These are phyloP conservation scores for Rosa multiflora DNA, from an alignment of 306 rosid species.

Conservation along the genomic window DNA sequence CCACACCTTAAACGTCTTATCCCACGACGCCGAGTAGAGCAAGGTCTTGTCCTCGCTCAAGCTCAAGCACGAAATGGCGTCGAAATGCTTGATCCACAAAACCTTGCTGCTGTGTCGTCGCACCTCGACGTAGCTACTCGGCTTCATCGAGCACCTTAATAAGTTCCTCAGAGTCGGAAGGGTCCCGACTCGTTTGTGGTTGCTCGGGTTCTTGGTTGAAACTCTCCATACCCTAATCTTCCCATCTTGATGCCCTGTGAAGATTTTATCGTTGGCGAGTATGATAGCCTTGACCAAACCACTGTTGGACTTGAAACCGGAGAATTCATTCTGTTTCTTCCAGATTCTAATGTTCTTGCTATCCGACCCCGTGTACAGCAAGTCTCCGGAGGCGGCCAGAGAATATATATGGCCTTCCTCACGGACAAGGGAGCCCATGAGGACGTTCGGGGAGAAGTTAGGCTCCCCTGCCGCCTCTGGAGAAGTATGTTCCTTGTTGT, in stretches of 20 bases:
- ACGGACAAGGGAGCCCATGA: conserved; percentile 74
- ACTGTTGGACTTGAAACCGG: conserved; percentile 67
- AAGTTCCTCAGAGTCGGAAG: conserved; percentile 63
- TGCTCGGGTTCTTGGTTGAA: conserved; percentile 31
- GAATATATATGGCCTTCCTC: conserved; percentile 95
- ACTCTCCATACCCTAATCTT: conserved; percentile 77
- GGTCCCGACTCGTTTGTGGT: conserved; percentile 60
- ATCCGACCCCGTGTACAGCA: conserved; percentile 82
- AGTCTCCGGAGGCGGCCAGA: conserved; percentile 63
- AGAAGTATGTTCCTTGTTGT: not conserved
- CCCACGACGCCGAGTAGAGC: conserved; percentile 92
- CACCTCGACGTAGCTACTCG: conserved; percentile 76
- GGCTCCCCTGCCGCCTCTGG: not conserved
- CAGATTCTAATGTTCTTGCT: conserved; percentile 92
- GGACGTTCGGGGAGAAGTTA: conserved; percentile 25
- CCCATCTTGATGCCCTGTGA: conserved; percentile 93
- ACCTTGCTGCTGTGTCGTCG: conserved; percentile 42
- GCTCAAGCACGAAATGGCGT: conserved; percentile 72
- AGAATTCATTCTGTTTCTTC: conserved; percentile 72
- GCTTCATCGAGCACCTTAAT: conserved; percentile 65
- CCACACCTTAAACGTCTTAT: conserved; percentile 89
- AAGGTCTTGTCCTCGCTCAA: conserved; percentile 55
- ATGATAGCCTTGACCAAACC: conserved; percentile 86
- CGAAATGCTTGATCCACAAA: conserved; percentile 75
- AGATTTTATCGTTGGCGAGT: conserved; percentile 44